These are phyloP conservation scores for Botrytis paeoniae DNA, from an alignment of 2,329 filamentous ascomycete species.

Conservation along the genomic window DNA sequence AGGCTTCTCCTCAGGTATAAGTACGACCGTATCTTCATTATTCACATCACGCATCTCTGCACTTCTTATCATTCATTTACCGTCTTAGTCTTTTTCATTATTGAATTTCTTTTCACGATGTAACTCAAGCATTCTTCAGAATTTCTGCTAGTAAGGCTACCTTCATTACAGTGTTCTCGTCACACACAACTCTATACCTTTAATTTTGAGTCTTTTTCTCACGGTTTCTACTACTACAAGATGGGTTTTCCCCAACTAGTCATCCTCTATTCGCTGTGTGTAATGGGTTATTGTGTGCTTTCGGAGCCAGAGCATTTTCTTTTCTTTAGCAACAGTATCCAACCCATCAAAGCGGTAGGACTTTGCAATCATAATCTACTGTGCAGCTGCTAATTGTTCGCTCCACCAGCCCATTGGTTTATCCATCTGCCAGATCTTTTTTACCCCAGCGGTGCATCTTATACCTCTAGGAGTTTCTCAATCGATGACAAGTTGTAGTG, in stretches of 20 bases:
- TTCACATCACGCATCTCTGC: background rate
- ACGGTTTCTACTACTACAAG: rapidly evolving
- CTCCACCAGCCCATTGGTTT: background rate
- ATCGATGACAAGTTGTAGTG: background rate
- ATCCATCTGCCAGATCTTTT: background rate
- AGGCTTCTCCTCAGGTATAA: too few species aligned
- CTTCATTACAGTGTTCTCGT: background rate
- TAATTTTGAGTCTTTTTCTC: too few species aligned
- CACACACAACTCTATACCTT: too few species aligned
- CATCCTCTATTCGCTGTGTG: too few species aligned
- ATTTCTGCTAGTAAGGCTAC: too few species aligned
- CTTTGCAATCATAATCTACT: background rate
- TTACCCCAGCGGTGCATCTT: background rate
- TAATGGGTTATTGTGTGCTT: background rate
- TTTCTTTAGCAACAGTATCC: background rate
- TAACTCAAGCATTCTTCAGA: background rate
- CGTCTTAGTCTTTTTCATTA: background rate
- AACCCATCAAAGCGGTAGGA: background rate
- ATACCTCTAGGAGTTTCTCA: background rate
- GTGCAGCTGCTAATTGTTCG: background rate
- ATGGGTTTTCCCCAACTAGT: too few species aligned
- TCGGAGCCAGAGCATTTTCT: background rate
- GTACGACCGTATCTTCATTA: background rate
- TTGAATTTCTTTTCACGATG: background rate
- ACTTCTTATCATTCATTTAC: background rate